Percentiles rank a stretch among this genome's conserved stretches.
Conservation (phyloP, 2,329 filamentous ascomycete genomes). For the Graphiopsis chlorocephala region DNA sequence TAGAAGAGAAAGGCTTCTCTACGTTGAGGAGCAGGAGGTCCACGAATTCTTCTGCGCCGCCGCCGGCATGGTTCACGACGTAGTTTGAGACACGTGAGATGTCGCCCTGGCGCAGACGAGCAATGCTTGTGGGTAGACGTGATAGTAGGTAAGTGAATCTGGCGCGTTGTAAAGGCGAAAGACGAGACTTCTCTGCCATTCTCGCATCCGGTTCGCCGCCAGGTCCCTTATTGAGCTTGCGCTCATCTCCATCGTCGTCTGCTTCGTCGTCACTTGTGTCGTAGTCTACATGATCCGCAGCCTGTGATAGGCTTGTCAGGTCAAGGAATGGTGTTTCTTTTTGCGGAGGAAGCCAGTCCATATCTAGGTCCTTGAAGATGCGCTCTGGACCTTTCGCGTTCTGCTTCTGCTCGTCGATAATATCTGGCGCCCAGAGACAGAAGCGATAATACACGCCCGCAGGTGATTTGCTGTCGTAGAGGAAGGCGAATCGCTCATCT, state of each 20-base stretch:
- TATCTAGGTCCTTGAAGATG: constrained; percentile 68
- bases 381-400: constrained; percentile 33
- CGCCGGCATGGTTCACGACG: constrained; percentile 80
- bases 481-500: constrained; percentile 89
- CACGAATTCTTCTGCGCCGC: constrained; percentile 88
- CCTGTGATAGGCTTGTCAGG: constrained; percentile 67
- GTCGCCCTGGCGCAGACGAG: constrained; percentile 76
- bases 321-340: constrained; percentile 63
- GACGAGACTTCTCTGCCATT: constrained; percentile 52
- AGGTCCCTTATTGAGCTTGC: constrained; percentile 40
- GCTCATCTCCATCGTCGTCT: constrained; percentile 52
- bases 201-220: constrained; percentile 39
- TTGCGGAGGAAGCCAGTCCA: constrained; percentile 75
- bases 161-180: constrained; percentile 80
- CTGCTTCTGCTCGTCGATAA: constrained; percentile 46
- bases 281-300: constrained; percentile 81
- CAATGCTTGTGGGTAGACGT: constrained; percentile 72
- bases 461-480: constrained; percentile 79
- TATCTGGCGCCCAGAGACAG: constrained; percentile 66
- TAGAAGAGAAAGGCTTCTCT: constrained; percentile 70
- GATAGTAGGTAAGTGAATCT: constrained; percentile 82
- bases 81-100: constrained; percentile 83
- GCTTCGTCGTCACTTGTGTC: constrained; percentile 84
- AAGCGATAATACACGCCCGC: constrained; percentile 91
- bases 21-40: constrained; percentile 82